Conservation (phyloP, 495 filamentous ascomycete genomes). For the Penicillium nucicola region DNA sequence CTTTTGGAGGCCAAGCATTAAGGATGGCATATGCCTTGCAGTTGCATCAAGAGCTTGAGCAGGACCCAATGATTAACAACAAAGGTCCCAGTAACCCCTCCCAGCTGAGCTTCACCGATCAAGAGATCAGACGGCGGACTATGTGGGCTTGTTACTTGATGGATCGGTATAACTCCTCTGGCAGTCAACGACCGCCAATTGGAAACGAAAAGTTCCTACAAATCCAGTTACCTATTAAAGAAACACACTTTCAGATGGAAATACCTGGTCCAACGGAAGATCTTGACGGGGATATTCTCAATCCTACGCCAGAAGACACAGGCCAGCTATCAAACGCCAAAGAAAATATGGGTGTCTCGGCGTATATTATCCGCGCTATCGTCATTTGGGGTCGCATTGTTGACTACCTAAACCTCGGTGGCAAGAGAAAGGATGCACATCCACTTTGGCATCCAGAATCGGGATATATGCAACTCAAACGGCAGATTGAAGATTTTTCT, state of each 20-base stretch:
- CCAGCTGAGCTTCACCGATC: conserved; percentile 83
- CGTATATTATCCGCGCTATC: conserved; percentile 85
- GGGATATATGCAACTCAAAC: conserved; percentile 65
- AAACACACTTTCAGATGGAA: conserved; percentile 86
- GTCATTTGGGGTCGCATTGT: conserved; percentile 88
- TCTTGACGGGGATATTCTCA: conserved; percentile 68
- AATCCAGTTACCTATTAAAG: conserved; percentile 86
- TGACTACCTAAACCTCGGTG: conserved; percentile 86
- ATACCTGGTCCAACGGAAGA: conserved; percentile 86
- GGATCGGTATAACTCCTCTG: conserved; percentile 96
- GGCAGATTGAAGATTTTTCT: conserved; percentile 68
- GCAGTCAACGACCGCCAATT: conserved; percentile 90
- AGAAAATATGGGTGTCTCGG: conserved; percentile 91
- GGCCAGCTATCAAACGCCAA: conserved; percentile 64
- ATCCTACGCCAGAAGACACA: conserved; percentile 59
- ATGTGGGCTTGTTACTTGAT: conserved; percentile 99
- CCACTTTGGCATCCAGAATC: conserved; percentile 83
- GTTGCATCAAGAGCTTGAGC: conserved; percentile 87
- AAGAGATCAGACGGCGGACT: conserved; percentile 84
- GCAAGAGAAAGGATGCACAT: conserved; percentile 72
- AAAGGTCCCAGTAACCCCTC: conserved; percentile 56
- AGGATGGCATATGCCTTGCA: conserved; percentile 96
- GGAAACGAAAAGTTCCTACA: conserved; percentile 84
- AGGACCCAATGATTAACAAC: conserved; percentile 66
- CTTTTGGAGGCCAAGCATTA: conserved; percentile 89